These are phyloP conservation scores for Rutstroemia sp. DNA, from an alignment of 2,329 filamentous ascomycete genomes.

Conservation along the genomic window DNA sequence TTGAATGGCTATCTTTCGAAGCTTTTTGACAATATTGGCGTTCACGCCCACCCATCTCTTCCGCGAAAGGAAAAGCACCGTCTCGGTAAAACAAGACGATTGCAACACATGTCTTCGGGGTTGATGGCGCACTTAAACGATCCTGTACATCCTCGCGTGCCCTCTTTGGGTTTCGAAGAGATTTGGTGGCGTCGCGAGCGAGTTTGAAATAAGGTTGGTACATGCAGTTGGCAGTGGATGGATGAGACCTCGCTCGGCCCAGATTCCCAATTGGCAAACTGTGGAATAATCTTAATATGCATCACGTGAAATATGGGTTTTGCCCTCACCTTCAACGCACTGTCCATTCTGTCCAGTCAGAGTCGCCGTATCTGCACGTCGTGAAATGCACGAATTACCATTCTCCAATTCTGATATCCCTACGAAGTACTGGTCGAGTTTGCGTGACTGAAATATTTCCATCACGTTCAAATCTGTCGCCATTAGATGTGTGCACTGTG, in stretches of 20 bases:
- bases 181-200: not conserved
- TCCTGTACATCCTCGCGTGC: not conserved
- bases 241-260: not conserved
- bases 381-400: not conserved
- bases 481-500: too few relatives aligned
- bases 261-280: too few relatives aligned
- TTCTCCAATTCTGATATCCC: not conserved
- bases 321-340: too few relatives aligned
- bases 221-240: not conserved
- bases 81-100: too few relatives aligned
- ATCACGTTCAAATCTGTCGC: too few relatives aligned
- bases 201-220: not conserved
- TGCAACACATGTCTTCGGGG: too few relatives aligned
- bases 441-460: too few relatives aligned
- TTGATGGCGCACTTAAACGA: not conserved
- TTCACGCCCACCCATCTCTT: too few relatives aligned
- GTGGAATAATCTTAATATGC: not conserved
- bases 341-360: too few relatives aligned
- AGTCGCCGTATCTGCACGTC: not conserved
- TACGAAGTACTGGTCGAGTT: not conserved
- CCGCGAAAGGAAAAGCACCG: too few relatives aligned
- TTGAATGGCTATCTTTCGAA: too few relatives aligned
- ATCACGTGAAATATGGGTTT: conserved; percentile 3
- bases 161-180: not conserved
- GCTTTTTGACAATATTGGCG: too few relatives aligned